These are phyloP conservation scores for Colletotrichum lini DNA, from an alignment of 2,329 filamentous ascomycete genomes.

Conservation along the genomic window DNA sequence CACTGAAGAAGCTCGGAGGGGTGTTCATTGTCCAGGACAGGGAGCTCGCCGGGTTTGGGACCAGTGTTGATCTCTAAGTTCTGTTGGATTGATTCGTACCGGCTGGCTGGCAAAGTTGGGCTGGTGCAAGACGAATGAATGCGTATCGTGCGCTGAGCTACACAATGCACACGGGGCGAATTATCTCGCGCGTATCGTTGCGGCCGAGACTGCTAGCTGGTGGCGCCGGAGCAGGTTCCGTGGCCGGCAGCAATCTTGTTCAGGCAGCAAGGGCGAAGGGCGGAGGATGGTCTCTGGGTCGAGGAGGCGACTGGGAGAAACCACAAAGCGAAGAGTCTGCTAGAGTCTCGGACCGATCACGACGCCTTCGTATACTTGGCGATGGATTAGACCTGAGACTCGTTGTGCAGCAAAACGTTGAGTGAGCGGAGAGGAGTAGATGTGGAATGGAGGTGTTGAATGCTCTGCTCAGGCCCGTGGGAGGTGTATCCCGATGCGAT, in stretches of 20 bases:
- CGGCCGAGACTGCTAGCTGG: background rate
- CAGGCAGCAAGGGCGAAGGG: background rate
- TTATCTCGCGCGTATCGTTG: background rate
- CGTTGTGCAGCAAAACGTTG: background rate
- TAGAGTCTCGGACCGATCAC: conserved; percentile 8
- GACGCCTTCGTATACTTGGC: conserved; percentile 40
- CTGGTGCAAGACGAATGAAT: conserved; percentile 7
- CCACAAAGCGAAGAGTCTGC: background rate
- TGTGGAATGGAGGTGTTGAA: background rate
- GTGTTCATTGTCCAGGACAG: conserved; percentile 38
- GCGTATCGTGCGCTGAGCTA: conserved; percentile 19
- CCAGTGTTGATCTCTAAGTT: conserved; percentile 3
- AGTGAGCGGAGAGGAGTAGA: background rate
- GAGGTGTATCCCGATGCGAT: background rate
- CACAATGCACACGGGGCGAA: background rate
- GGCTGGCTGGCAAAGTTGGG: background rate
- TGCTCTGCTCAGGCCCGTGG: background rate
- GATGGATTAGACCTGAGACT: conserved; percentile 17
- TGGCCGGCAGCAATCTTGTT: background rate
- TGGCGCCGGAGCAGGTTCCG: background rate
- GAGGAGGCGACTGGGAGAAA: background rate
- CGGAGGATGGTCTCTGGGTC: too few relatives aligned
- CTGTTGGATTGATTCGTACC: conserved; percentile 1
- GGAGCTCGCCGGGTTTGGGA: background rate
- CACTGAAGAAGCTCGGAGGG: conserved; percentile 41